Evolutionary conservation across 23 red algal genomes (phyloP), one percentile per base, ranked within the genome.

Genomic region (Agarophyton chilense): DNA sequence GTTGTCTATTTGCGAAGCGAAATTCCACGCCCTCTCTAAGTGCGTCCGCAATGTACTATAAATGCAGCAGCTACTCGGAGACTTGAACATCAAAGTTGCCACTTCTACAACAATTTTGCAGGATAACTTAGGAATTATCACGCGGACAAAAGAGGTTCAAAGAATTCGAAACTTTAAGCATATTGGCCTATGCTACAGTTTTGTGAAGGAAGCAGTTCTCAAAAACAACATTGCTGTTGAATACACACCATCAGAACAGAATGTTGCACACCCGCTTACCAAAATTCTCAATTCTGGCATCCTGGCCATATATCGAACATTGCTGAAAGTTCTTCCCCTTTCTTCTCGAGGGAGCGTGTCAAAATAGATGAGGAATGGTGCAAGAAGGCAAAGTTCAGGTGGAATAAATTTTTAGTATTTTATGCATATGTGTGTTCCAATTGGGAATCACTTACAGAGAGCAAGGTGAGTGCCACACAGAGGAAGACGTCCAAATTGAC

Each of bases 71-170:
- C 33, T 87, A 19, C 32, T 56, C 10, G 13, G 40, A 46, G 83
- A 87, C 5, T 0, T 86, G 5, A 19, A 29, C 22, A 10, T 86
- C 10, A 5, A 49, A 4, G 5, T 50, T 8, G 14, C 9, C 4
- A 10, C 5, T 49, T 52, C 58, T 63, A 1, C 33, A 14, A 49
- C 21, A 8, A 50, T 86, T 10, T 70, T 63, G 12, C 81, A 87
- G 43, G 83, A 87, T 51, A 87, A 74, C 46, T 55, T 87, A 40
- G 65, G 83, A 19, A 66, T 28, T 17, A 87, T 87, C 39, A 45
- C 21, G n/a, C 57, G 66, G 83, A 68, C 66, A 4, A 60, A 40
- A 40, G 60, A 86, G 9, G 50, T 86, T 21, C 46, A 54, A 12
- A 52, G 81, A 4, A 41, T 77, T 29, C 17, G 83, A 53, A 71